Conservation (phyloP, 2,329 filamentous ascomycete species). For the Colletotrichum chrysophilum region DNA sequence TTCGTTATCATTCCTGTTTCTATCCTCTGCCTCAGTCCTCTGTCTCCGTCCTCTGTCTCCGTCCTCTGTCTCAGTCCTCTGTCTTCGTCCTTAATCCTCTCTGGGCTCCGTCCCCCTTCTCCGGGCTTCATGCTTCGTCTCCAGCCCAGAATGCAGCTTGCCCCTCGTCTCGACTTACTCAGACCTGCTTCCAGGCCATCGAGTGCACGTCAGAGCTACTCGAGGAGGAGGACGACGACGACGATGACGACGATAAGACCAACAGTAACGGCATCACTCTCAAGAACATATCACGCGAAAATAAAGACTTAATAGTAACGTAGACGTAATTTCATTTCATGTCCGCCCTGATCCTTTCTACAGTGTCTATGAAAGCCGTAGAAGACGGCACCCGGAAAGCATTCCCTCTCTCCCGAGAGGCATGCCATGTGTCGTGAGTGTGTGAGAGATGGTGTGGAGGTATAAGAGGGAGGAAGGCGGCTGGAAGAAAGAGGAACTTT, state of each 20-base stretch:
- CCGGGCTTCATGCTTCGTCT: neutral
- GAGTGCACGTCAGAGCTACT: neutral
- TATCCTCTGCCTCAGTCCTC: neutral
- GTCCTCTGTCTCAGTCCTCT: neutral
- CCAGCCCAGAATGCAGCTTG: neutral
- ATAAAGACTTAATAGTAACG: neutral
- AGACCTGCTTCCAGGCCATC: neutral
- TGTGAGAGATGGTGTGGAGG: conserved; percentile 16
- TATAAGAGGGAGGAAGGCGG: conserved; percentile 18
- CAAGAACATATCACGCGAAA: accelerated
- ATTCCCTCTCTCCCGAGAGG: conserved; percentile 16
- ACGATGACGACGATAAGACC: neutral
- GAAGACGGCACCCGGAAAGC: conserved; percentile 21
- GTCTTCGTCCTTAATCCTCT: neutral
- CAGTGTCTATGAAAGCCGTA: conserved; percentile 24
- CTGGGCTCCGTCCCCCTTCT: neutral
- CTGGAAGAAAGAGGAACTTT: conserved; percentile 24
- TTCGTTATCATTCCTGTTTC: neutral
- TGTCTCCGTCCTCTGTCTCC: too few species aligned
- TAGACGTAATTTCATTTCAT: conserved; percentile 27
- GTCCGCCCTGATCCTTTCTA: conserved; percentile 25
- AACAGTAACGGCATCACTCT: neutral
- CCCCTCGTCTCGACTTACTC: neutral
- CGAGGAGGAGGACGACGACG: neutral
- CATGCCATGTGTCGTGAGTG: conserved; percentile 19